These are phyloP conservation scores for Termitomyces bulborhizus DNA, from an alignment of 768 basidiomycete species.

Conservation along the genomic window DNA sequence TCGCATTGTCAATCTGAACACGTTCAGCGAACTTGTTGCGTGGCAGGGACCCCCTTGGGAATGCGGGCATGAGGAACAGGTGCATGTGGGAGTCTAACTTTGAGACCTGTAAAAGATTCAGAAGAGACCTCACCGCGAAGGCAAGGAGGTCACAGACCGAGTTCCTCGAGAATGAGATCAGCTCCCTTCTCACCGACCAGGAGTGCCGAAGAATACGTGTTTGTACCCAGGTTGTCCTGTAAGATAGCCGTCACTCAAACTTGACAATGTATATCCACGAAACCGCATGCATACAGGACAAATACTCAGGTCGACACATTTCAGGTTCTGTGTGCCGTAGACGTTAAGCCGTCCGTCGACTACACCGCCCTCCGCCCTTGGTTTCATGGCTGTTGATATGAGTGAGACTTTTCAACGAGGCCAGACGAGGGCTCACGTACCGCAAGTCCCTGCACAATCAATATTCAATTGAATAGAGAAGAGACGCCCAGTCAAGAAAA, in stretches of 20 bases:
- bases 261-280: background rate
- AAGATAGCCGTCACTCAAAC: background rate
- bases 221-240: conserved; percentile 65
- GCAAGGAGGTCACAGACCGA: conserved; percentile 37
- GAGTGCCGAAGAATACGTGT: conserved; percentile 68
- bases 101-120: conserved; percentile 38
- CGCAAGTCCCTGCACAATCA: conserved; percentile 32
- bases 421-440: conserved; percentile 17
- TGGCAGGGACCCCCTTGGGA: conserved; percentile 44
- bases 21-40: conserved; percentile 39
- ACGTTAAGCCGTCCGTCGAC: conserved; percentile 60
- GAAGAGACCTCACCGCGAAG: background rate
- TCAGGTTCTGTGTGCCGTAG: conserved; percentile 61
- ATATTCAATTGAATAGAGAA: background rate
- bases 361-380: conserved; percentile 58
- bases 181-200: conserved; percentile 69
- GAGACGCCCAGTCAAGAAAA: background rate
- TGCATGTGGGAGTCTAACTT: conserved; percentile 57
- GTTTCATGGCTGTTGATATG: conserved; percentile 50
- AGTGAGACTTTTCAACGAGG: background rate
- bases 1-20: background rate
- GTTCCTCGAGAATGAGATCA: conserved; percentile 52
- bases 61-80: conserved; percentile 65
- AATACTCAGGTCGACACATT: conserved; percentile 63
- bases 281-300: conserved; percentile 45